A percentile compares a stretch with the other conserved stretches of the same genome.
These are phyloP conservation scores for Cylindrotheca fusiformis DNA, from an alignment of 108 stramenopile genomes.

Conservation along the genomic window DNA sequence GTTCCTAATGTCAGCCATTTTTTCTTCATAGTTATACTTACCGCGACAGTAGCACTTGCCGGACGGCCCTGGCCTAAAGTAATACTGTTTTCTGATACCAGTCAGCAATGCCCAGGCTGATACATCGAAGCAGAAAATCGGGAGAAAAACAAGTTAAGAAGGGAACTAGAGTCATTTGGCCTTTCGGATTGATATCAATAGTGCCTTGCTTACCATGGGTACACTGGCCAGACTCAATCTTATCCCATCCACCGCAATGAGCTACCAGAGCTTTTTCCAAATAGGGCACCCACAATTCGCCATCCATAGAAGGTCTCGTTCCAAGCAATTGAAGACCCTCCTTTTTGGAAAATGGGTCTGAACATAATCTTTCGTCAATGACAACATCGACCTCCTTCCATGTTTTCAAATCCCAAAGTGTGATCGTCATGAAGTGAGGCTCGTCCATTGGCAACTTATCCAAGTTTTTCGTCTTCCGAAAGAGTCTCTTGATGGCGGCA, in stretches of 20 bases:
- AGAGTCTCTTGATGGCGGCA: conserved; percentile 40
- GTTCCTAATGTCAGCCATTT: conserved; percentile 32
- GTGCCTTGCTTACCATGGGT: conserved; percentile 31
- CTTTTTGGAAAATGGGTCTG: conserved; percentile 3
- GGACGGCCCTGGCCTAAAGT: conserved; percentile 25
- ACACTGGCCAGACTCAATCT: conserved; percentile 32
- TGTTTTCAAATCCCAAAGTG: conserved; percentile 36
- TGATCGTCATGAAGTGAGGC: conserved; percentile 33
- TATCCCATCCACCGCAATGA: conserved; percentile 42
- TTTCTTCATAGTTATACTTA: conserved; percentile 30
- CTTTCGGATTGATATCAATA: background rate
- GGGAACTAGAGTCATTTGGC: background rate
- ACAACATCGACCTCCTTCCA: conserved; percentile 43
- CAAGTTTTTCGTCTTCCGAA: conserved; percentile 38
- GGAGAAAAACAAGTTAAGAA: background rate
- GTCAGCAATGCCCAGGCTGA: conserved; percentile 46
- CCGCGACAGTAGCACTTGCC: conserved; percentile 23
- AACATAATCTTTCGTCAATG: conserved; percentile 36
- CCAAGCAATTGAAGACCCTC: conserved; percentile 31
- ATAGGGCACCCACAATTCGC: conserved; percentile 42
- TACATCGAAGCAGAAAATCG: background rate
- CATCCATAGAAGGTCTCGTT: conserved; percentile 34
- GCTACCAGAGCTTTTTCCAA: conserved; percentile 42
- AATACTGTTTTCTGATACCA: conserved; percentile 42
- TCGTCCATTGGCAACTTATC: conserved; percentile 24